Percentiles rank a stretch among this genome's conserved stretches.
Conservation (phyloP, 441 rosid genomes). For the Melastoma candidum region DNA sequence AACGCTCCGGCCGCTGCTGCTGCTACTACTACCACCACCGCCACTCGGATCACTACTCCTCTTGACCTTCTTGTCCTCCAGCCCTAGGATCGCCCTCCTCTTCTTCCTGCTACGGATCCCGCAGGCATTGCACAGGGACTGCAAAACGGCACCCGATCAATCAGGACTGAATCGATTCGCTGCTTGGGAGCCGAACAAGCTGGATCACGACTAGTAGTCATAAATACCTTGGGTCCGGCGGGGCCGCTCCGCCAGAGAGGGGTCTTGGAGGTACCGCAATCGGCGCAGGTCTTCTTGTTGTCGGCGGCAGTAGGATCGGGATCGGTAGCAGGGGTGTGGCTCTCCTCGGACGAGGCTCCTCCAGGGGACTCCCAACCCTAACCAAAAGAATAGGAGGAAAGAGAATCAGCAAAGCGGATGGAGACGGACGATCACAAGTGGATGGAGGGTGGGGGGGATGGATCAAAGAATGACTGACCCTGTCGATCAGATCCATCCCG, state of each 20-base stretch:
- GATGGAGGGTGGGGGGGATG: too few species aligned
- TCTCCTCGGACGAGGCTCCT: slow-evolving; percentile 4
- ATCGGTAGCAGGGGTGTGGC: not conserved
- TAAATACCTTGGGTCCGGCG: slow-evolving; percentile 17
- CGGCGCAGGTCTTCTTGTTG: slow-evolving; percentile 19
- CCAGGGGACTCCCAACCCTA: slow-evolving; percentile 10
- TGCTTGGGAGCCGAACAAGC: not conserved
- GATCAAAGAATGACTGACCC: too few species aligned
- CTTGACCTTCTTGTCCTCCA: slow-evolving; percentile 15
- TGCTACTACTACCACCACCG: not conserved
- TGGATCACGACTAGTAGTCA: not conserved
- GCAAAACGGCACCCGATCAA: slow-evolving; percentile 1
- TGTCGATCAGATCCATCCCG: too few species aligned
- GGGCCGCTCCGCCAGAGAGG: slow-evolving; percentile 21
- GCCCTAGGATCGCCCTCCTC: slow-evolving; percentile 14
- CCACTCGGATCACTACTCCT: not conserved
- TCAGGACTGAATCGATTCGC: not conserved
- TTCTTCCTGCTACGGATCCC: slow-evolving; percentile 21
- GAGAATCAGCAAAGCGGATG: too few species aligned
- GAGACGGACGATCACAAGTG: too few species aligned
- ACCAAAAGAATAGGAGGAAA: too few species aligned
- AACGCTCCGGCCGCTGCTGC: not conserved
- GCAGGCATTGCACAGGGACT: slow-evolving; percentile 20
- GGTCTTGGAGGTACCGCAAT: slow-evolving; percentile 19
- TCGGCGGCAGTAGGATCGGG: slow-evolving; percentile 4